These are phyloP conservation scores for Dipodascus albidus DNA, from an alignment of 805 yeast genomes.

Conservation along the genomic window DNA sequence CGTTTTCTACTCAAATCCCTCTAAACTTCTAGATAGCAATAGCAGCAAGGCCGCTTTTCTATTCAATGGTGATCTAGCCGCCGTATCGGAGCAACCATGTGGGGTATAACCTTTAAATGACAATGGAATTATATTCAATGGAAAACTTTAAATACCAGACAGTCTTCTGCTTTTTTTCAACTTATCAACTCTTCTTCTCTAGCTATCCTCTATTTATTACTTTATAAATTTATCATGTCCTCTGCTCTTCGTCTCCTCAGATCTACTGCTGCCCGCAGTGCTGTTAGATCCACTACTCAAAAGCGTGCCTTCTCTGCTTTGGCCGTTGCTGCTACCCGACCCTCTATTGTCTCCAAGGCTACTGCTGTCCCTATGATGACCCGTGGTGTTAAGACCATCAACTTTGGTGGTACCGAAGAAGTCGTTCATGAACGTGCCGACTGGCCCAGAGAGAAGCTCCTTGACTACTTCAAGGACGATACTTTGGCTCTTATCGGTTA, in stretches of 20 bases:
- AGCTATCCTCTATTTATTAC: not conserved
- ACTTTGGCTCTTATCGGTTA: slow-evolving; percentile 96
- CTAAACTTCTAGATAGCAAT: too few species aligned
- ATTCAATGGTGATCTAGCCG: too few species aligned
- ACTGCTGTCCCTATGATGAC: slow-evolving; percentile 45
- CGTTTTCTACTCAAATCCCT: too few species aligned
- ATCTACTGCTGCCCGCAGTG: slow-evolving; percentile 39
- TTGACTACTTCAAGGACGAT: slow-evolving; percentile 94
- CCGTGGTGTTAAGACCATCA: slow-evolving; percentile 93
- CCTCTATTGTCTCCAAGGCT: slow-evolving; percentile 21
- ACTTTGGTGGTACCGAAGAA: slow-evolving; percentile 94
- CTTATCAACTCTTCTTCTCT: not conserved
- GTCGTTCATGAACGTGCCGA: slow-evolving; percentile 96
- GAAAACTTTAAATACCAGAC: not conserved
- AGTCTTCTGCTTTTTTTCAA: not conserved
- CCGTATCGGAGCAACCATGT: not conserved
- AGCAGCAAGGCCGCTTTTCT: not conserved
- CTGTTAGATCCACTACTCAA: slow-evolving; percentile 30
- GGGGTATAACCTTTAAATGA: too few species aligned
- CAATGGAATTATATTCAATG: too few species aligned
- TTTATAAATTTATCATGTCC: too few species aligned
- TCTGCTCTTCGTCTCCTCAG: slow-evolving; percentile 35
- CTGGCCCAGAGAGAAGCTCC: slow-evolving; percentile 97
- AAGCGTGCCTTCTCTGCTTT: slow-evolving; percentile 53
- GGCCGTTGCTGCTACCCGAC: slow-evolving; percentile 30